These are phyloP conservation scores for Bassia scoparia DNA, from an alignment of 148 eudicot species.

Conservation along the genomic window DNA sequence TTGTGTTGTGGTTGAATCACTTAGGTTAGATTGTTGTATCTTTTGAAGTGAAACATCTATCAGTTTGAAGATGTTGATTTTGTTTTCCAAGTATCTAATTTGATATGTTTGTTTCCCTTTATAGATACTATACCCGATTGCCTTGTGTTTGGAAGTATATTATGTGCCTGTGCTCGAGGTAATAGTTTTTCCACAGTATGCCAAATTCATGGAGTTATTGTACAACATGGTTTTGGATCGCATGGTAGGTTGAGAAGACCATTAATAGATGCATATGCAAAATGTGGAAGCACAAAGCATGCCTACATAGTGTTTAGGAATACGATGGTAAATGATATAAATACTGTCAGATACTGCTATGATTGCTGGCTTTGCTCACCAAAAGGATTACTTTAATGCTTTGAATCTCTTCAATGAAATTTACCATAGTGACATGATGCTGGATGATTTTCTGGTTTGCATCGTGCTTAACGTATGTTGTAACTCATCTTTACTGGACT, in stretches of 20 bases:
- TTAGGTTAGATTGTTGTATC: background rate
- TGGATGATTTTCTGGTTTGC: conserved; percentile 41
- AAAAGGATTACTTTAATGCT: conserved; percentile 26
- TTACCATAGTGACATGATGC: conserved; percentile 21
- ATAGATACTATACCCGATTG: conserved; percentile 39
- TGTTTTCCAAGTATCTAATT: background rate
- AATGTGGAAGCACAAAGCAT: conserved; percentile 34
- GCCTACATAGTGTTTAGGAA: conserved; percentile 29
- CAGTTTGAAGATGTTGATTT: background rate
- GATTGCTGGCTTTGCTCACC: conserved; percentile 33
- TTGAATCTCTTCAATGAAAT: conserved; percentile 34
- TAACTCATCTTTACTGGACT: conserved; percentile 28
- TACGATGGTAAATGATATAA: conserved; percentile 27
- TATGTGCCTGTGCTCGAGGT: conserved; percentile 26
- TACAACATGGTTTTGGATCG: conserved; percentile 33
- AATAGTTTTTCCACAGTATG: conserved; percentile 12
- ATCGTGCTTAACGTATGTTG: conserved; percentile 37
- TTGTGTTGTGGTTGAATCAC: background rate
- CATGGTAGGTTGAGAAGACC: conserved; percentile 26
- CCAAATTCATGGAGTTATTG: conserved; percentile 29
- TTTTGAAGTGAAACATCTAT: background rate
- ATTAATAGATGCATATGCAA: conserved; percentile 40
- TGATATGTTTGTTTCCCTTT: conserved; percentile 12
- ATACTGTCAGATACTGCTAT: conserved; percentile 32
- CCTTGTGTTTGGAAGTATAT: conserved; percentile 38